Evolutionary conservation across 495 filamentous ascomycete genomes (phyloP), one percentile per base, ranked within the genome.

Genomic region (Cryomyces minteri): DNA sequence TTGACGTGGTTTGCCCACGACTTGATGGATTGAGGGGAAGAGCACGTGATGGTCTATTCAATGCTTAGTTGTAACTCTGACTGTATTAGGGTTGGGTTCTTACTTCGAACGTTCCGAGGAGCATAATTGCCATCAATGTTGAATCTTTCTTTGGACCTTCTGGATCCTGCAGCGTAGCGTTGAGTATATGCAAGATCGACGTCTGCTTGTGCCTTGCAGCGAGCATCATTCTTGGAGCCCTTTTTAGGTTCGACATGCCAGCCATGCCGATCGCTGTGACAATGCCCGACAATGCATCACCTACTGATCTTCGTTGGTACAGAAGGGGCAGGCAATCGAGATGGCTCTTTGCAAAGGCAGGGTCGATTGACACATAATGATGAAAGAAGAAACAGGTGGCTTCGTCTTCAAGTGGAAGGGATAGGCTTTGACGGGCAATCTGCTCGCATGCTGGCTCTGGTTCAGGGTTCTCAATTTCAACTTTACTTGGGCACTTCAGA

Each of bases 1-100:
- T 29, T 25, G 14, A 46, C 37, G 31, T 46, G 44, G 18, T 46
- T 46, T 14, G 37, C 34, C 44, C 44, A 46, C 12, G 36, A n/a
- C 4, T 31, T 11, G n/a, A 46, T 40, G 6, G 44, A 46, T 10
- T 32, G 32, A 6, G 44, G 44, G 12, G 44, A 25, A 9, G 33
- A 40, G 33, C 44, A 46, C 10, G 44, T 46, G 34, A 39, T 46
- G 14, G 14, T 46, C 44, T 46, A 29, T 32, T 36, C 9, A 6
- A 11, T 31, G 7, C 28, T 44, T n/a, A 44, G 43, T n/a, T 7
- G 5, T 32, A 25, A 25, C 5, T 12, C 18, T 32, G 4, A 10
- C 29, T 18, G 33, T 28, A 25, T n/a, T 25, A 18, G 33, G 10
- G 30, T 8, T 10, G 10, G 4, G 25, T 10, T 12, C 6, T n/a